phyloP scores from a whole-genome alignment of 208 protist genomes.

The Trypanosoma mega region DNA sequence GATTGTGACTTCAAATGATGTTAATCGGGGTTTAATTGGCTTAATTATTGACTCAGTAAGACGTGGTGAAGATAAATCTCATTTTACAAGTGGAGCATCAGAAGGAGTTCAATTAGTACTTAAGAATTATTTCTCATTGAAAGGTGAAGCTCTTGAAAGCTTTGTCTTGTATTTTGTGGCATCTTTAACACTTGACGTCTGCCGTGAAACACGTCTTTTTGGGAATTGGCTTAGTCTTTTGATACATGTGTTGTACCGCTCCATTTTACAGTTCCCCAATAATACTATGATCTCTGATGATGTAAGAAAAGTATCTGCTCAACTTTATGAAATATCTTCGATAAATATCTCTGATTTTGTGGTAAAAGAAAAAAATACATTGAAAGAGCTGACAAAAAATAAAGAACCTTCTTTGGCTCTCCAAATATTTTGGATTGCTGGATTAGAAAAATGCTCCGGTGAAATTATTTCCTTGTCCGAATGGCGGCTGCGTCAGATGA shows the following conservation, averaged over 20 bases:
- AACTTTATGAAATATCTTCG: background rate
- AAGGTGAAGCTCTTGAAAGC: background rate
- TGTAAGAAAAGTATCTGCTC: background rate
- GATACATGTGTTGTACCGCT: constrained; percentile 14
- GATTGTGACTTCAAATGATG: background rate
- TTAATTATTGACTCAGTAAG: constrained; percentile 9
- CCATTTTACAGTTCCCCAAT: background rate
- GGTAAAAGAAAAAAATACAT: background rate
- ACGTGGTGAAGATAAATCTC: background rate
- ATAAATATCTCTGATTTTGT: constrained; percentile 4
- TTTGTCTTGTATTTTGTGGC: constrained; percentile 17
- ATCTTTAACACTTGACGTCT: constrained; percentile 4
- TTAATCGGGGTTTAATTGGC: background rate
- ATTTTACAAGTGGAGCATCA: background rate
- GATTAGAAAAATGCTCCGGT: constrained; percentile 3
- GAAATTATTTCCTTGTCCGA: background rate
- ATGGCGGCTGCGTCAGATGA: background rate
- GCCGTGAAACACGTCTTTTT: constrained; percentile 10
- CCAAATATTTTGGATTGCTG: constrained; percentile 16
- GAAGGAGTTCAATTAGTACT: constrained; percentile 7
- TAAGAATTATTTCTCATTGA: constrained; percentile 8
- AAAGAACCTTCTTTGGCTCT: background rate
- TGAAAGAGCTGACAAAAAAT: background rate
- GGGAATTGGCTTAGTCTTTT: constrained; percentile 17
- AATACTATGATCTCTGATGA: background rate